Conservation (phyloP, 139 green algal species). For the Chlamydomonas asymmetrica region DNA sequence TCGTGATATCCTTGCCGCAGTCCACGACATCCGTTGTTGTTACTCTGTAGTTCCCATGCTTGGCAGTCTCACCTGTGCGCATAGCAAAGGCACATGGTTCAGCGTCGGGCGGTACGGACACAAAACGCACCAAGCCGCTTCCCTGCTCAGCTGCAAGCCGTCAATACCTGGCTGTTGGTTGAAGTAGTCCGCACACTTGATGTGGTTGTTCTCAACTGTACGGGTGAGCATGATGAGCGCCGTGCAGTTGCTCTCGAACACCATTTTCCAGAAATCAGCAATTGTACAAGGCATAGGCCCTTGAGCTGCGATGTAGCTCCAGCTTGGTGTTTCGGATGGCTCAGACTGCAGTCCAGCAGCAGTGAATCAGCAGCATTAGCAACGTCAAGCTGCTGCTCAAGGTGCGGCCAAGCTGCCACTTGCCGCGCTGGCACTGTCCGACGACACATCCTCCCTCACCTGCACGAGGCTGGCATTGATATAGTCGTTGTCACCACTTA, state of each 20-base stretch:
- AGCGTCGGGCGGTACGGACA: background rate
- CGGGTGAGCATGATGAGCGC: conserved; percentile 52
- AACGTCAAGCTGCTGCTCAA: no score
- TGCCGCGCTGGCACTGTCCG: no score
- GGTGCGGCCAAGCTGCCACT: no score
- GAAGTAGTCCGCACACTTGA: conserved; percentile 54
- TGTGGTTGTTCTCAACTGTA: conserved; percentile 35
- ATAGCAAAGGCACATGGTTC: background rate
- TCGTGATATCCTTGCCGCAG: conserved; percentile 35
- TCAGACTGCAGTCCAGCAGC: conserved; percentile 20
- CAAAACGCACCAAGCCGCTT: background rate
- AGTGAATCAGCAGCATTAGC: no score
- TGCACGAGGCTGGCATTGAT: conserved; percentile 54
- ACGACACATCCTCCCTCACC: no score
- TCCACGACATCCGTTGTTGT: conserved; percentile 25
- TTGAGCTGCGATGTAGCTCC: conserved; percentile 56
- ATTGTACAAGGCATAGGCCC: conserved; percentile 47
- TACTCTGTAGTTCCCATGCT: conserved; percentile 24
- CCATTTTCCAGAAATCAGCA: conserved; percentile 59
- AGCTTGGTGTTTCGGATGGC: conserved; percentile 11
- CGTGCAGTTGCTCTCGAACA: conserved; percentile 38
- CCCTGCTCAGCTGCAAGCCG: background rate
- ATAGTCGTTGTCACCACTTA: conserved; percentile 33
- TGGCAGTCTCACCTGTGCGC: conserved; percentile 22
- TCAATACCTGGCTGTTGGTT: conserved; percentile 25